A percentile compares a stretch with the other conserved stretches of the same genome.
These are phyloP conservation scores for Polychaeton citri DNA, from an alignment of 2,329 filamentous ascomycete species.

Conservation along the genomic window DNA sequence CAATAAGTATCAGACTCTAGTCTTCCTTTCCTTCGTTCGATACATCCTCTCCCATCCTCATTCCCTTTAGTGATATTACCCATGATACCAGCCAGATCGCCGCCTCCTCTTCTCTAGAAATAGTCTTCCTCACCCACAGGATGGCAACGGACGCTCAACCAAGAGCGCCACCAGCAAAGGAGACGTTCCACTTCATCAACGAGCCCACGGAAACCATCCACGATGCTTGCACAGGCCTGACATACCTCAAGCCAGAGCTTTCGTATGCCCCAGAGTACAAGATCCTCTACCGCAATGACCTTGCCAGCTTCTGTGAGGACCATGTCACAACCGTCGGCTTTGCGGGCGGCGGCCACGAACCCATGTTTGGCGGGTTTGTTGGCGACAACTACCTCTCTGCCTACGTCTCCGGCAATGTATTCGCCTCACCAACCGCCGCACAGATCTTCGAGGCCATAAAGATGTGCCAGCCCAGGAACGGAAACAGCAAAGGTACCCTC, in stretches of 20 bases:
- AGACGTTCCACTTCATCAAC: constrained; percentile 27
- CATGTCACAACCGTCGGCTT: constrained; percentile 25
- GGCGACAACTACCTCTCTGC: constrained; percentile 48
- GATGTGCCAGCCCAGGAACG: constrained; percentile 35
- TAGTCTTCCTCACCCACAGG: too few species aligned
- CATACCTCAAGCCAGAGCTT: constrained; percentile 20
- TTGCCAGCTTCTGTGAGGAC: constrained; percentile 14
- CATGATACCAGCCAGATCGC: too few species aligned
- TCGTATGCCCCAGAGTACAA: constrained; percentile 23
- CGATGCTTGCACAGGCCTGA: constrained; percentile 22
- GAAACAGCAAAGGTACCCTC: constrained; percentile 36
- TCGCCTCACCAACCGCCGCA: constrained; percentile 49
- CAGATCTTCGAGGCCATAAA: constrained; percentile 49
- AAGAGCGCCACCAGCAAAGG: constrained; percentile 10
- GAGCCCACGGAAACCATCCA: constrained; percentile 20
- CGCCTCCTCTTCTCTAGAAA: too few species aligned
- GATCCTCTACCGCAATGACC: constrained; percentile 22
- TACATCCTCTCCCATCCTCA: too few species aligned
- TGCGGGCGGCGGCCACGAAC: constrained; percentile 34
- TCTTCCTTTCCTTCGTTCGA: too few species aligned
- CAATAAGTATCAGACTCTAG: too few species aligned
- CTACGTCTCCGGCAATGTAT: constrained; percentile 49
- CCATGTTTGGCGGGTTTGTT: constrained; percentile 52
- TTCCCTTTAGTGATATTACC: too few species aligned
- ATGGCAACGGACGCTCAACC: constrained; percentile 1